phyloP scores from a whole-genome alignment of 495 filamentous ascomycete species.

The Penicillium soppii region DNA sequence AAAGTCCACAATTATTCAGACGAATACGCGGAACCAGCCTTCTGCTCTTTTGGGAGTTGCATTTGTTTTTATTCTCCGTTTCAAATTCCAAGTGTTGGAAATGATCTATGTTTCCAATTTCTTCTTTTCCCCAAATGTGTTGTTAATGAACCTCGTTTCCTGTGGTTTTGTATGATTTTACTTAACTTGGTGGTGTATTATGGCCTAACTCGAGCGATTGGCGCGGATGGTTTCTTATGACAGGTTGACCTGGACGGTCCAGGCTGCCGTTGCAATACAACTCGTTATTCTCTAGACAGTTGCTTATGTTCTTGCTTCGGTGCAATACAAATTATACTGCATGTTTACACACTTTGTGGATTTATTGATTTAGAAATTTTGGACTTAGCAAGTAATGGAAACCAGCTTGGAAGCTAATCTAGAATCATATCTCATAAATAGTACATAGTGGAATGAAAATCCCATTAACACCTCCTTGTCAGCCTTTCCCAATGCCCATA shows the following conservation, averaged over 20 bases:
- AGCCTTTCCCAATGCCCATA: conserved; percentile 8
- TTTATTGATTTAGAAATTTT: too few species aligned
- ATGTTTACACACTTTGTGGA: too few species aligned
- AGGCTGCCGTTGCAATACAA: conserved; percentile 15
- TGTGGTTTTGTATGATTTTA: conserved; percentile 10
- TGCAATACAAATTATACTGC: conserved; percentile 12
- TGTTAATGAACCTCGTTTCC: conserved; percentile 22
- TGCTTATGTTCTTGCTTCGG: conserved; percentile 13
- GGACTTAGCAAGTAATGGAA: too few species aligned
- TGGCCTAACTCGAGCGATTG: conserved; percentile 21
- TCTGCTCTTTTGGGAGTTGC: neutral
- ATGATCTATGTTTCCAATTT: neutral
- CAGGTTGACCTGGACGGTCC: conserved; percentile 11
- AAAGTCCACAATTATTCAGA: neutral
- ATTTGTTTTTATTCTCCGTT: conserved; percentile 1
- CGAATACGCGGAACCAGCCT: neutral
- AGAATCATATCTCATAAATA: conserved; percentile 2
- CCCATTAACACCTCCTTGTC: neutral
- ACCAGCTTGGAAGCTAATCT: too few species aligned
- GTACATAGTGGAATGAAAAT: conserved; percentile 3
- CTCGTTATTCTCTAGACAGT: conserved; percentile 17
- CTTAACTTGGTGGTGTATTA: conserved; percentile 12
- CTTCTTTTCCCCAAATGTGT: conserved; percentile 17
- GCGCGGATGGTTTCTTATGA: conserved; percentile 22
- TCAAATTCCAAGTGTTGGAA: neutral